phyloP scores from a whole-genome alignment of 2,329 filamentous ascomycete species.

The Penicillium fuscoglaucum region DNA sequence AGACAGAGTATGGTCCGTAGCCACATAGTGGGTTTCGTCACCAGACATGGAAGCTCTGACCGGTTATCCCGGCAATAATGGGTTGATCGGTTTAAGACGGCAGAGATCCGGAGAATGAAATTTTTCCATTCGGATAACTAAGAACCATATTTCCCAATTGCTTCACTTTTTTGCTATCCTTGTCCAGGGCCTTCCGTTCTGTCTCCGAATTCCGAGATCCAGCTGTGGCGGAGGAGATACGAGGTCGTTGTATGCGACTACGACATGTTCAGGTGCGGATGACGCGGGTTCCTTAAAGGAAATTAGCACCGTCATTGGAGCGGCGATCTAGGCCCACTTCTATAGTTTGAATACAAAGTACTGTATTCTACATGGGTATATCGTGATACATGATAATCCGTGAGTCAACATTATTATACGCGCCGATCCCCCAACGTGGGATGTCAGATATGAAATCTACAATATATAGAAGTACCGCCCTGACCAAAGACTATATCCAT shows the following conservation, averaged over 20 bases:
- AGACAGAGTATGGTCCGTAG: conserved; percentile 18
- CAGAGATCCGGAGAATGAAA: conserved; percentile 7
- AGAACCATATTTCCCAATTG: neutral
- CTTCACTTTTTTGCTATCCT: conserved; percentile 7
- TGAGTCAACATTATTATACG: conserved; percentile 14
- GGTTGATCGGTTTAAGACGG: conserved; percentile 16
- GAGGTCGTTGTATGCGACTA: conserved; percentile 1
- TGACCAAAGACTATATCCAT: neutral
- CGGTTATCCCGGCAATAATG: conserved; percentile 26
- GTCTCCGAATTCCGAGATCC: neutral
- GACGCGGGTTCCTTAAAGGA: conserved; percentile 22
- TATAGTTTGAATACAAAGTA: conserved; percentile 13
- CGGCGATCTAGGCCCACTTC: conserved; percentile 28
- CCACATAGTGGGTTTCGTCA: conserved; percentile 27
- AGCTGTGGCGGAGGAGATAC: neutral
- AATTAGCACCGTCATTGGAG: conserved; percentile 28
- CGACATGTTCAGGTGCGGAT: conserved; percentile 18
- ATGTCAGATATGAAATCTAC: neutral
- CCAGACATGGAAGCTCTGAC: conserved; percentile 24
- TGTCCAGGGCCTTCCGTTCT: neutral
- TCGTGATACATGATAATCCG: neutral
- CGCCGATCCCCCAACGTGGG: neutral
- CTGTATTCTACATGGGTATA: conserved; percentile 10
- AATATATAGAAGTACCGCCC: too few species aligned
- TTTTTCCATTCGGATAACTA: conserved; percentile 12